Conservation (phyloP, 2,329 filamentous ascomycete species). For the Coniochaeta sp. region DNA sequence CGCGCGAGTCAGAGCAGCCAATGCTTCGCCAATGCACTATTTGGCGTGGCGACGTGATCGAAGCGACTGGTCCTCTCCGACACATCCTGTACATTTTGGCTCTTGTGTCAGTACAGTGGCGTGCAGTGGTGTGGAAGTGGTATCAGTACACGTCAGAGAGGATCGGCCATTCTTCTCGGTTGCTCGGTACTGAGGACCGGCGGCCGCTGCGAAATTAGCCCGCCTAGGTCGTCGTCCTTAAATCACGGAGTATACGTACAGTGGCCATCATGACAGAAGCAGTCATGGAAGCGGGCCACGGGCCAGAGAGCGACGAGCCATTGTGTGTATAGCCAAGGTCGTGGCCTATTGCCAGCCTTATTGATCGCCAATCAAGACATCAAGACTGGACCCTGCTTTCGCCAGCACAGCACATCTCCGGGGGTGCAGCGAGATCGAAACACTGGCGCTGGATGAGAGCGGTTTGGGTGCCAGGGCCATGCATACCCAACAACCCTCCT, state of each 20-base stretch:
- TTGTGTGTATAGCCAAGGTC: background rate
- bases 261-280: background rate
- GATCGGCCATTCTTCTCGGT: background rate
- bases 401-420: background rate
- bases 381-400: background rate
- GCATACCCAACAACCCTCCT: background rate
- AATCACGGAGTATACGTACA: background rate
- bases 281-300: background rate
- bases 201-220: background rate
- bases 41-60: no score
- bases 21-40: no score
- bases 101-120: no score
- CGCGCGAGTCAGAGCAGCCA: background rate
- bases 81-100: background rate
- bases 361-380: background rate
- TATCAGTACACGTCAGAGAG: background rate
- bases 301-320: background rate
- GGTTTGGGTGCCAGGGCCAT: background rate
- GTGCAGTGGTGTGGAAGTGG: background rate
- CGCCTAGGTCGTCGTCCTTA: background rate
- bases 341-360: background rate
- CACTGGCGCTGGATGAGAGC: background rate
- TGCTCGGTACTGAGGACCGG: background rate
- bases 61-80: background rate
- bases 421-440: background rate